Conservation (phyloP, 2,329 filamentous ascomycete species). For the Periconia macrospinosa region DNA sequence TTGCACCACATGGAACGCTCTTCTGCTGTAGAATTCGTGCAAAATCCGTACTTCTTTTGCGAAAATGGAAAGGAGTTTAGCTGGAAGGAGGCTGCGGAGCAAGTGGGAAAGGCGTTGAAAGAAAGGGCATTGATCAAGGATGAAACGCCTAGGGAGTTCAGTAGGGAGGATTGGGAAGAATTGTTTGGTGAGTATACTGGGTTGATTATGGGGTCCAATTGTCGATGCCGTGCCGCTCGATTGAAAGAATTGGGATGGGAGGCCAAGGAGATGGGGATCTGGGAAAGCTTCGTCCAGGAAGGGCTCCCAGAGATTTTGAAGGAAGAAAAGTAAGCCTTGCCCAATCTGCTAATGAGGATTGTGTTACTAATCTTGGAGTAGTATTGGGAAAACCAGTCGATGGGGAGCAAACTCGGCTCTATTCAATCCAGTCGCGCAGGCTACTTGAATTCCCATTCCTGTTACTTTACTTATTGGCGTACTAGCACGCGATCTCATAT, state of each 20-base stretch:
- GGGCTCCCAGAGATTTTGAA: conserved; percentile 46
- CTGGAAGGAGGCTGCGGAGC: conserved; percentile 76
- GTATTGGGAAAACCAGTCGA: background rate
- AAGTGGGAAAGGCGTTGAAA: conserved; percentile 87
- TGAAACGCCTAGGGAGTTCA: conserved; percentile 43
- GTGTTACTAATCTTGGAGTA: background rate
- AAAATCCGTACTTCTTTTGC: conserved; percentile 56
- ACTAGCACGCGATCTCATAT: too few relatives aligned
- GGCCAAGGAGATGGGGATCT: conserved; percentile 48
- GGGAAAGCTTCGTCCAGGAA: conserved; percentile 45
- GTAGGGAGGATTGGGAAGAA: conserved; percentile 42
- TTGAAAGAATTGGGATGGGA: conserved; percentile 51
- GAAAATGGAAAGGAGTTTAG: conserved; percentile 50
- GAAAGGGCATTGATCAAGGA: conserved; percentile 88
- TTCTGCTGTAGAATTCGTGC: conserved; percentile 32
- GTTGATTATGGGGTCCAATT: conserved; percentile 47
- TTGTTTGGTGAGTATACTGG: conserved; percentile 43
- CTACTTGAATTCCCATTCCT: background rate
- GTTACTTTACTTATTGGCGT: too few relatives aligned
- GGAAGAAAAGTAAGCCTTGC: conserved; percentile 18
- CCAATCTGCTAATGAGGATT: background rate
- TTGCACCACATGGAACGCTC: conserved; percentile 49
- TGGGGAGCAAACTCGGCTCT: background rate
- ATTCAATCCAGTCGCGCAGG: background rate
- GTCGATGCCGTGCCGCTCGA: conserved; percentile 48